Evolutionary conservation across 441 rosid genomes (phyloP).

Genomic region (Macaranga tanarius): DNA sequence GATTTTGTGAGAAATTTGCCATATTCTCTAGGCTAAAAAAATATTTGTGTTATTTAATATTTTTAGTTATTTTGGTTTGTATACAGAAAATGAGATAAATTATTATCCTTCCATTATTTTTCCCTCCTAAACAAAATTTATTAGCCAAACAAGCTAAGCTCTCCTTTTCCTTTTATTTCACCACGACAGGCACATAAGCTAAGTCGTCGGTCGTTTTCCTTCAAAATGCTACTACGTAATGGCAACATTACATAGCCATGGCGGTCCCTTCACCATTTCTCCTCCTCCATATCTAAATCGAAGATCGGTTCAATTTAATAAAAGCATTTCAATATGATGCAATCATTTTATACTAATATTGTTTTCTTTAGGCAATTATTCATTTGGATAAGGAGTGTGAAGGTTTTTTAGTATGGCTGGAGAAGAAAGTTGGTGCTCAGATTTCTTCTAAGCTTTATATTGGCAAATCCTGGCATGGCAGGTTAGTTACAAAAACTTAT

Average conservation of each 20-base stretch:
- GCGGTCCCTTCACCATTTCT: constrained; percentile 21
- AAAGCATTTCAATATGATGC: too few species aligned
- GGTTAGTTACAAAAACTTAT: constrained; percentile 33
- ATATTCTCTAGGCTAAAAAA: too few species aligned
- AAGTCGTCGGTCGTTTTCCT: not conserved
- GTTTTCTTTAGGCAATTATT: constrained; percentile 22
- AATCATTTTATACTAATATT: not conserved
- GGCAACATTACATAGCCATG: constrained; percentile 18
- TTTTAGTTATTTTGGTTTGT: too few species aligned
- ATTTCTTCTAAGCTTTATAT: constrained; percentile 57
- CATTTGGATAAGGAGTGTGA: constrained; percentile 40
- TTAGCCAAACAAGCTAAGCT: too few species aligned
- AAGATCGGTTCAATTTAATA: constrained; percentile 22
- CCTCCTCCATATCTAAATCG: constrained; percentile 29
- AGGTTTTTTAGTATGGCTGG: constrained; percentile 80
- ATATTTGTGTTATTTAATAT: too few species aligned
- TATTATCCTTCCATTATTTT: too few species aligned
- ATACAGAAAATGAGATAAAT: too few species aligned
- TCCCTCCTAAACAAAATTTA: too few species aligned
- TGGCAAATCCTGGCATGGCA: constrained; percentile 64
- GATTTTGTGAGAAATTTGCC: too few species aligned
- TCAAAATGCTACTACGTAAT: constrained; percentile 24
- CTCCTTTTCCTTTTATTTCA: too few species aligned
- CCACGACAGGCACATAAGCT: not conserved
- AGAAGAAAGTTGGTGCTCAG: constrained; percentile 52